These are phyloP conservation scores for Amphirosellinia nigrospora DNA, from an alignment of 495 filamentous ascomycete genomes.

Conservation along the genomic window DNA sequence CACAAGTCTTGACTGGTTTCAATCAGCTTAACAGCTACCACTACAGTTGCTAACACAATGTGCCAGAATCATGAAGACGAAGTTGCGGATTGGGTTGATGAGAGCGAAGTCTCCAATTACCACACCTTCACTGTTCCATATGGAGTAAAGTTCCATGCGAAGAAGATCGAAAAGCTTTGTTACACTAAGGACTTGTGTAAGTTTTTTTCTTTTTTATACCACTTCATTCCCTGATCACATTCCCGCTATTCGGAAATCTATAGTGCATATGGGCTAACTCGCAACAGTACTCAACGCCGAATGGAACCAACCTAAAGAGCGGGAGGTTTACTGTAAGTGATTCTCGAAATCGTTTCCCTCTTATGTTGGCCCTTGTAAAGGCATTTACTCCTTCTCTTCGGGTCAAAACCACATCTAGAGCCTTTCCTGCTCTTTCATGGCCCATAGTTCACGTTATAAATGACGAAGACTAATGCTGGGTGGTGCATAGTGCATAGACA, in stretches of 20 bases:
- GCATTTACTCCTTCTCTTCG: neutral
- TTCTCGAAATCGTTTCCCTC: neutral
- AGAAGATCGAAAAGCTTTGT: conserved; percentile 76
- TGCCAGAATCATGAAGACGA: conserved; percentile 65
- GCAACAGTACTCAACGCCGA: conserved; percentile 76
- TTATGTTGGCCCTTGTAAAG: neutral
- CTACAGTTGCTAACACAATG: neutral
- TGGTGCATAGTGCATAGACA: conserved; percentile 68
- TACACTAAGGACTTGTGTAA: conserved; percentile 74
- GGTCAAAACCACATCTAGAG: neutral
- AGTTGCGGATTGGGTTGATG: conserved; percentile 78
- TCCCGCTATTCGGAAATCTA: neutral
- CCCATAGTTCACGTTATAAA: neutral
- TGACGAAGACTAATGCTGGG: neutral
- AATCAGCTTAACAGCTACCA: neutral
- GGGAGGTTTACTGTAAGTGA: conserved; percentile 60
- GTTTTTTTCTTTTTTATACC: conserved; percentile 3
- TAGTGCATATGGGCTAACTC: conserved; percentile 20
- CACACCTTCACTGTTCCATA: conserved; percentile 82
- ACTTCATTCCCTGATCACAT: neutral
- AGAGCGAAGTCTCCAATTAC: conserved; percentile 76
- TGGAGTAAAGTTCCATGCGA: conserved; percentile 69
- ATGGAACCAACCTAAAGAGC: conserved; percentile 77
- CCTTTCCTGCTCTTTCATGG: neutral
- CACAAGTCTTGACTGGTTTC: neutral